Evolutionary conservation across 108 stramenopile species (phyloP).

Genomic region (Craspedostauros australis): DNA sequence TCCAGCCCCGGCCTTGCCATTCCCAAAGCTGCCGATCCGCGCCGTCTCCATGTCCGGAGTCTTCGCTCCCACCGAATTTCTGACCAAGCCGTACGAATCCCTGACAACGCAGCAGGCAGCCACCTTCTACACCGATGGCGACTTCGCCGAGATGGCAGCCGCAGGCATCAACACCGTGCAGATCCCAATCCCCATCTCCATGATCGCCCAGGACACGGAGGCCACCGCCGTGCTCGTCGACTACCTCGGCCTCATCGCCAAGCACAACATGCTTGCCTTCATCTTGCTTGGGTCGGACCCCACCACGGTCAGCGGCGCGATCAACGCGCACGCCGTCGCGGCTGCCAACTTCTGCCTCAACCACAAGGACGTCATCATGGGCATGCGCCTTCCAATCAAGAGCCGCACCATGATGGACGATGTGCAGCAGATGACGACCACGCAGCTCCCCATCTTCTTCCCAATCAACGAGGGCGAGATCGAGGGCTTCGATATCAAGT

Average conservation of each 20-base stretch:
- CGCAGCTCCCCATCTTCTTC: slow-evolving; percentile 27
- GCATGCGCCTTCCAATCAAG: slow-evolving; percentile 40
- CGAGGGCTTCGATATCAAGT: too few relatives aligned
- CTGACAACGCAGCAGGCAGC: slow-evolving; percentile 35
- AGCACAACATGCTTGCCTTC: slow-evolving; percentile 38
- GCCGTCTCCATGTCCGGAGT: slow-evolving; percentile 62
- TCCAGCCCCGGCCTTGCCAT: background rate
- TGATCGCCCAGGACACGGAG: too few relatives aligned
- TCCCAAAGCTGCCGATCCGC: slow-evolving; percentile 26
- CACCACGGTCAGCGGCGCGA: background rate
- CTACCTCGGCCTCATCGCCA: slow-evolving; percentile 16
- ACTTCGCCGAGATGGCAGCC: slow-evolving; percentile 54
- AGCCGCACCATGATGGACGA: too few relatives aligned
- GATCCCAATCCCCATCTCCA: slow-evolving; percentile 54
- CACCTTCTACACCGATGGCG: slow-evolving; percentile 34
- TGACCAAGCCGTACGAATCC: slow-evolving; percentile 28
- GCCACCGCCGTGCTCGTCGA: background rate
- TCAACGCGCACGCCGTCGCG: too few relatives aligned
- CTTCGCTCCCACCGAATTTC: slow-evolving; percentile 45
- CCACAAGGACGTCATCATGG: slow-evolving; percentile 20
- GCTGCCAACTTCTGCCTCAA: slow-evolving; percentile 41
- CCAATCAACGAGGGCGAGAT: slow-evolving; percentile 44
- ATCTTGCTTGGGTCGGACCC: slow-evolving; percentile 32
- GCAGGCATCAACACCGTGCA: slow-evolving; percentile 67
- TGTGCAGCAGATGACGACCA: slow-evolving; percentile 16